Percentiles rank a stretch among this genome's conserved stretches.
Evolutionary conservation across 768 basidiomycete species (phyloP).

Genomic region (Pleurotus giganteus): DNA sequence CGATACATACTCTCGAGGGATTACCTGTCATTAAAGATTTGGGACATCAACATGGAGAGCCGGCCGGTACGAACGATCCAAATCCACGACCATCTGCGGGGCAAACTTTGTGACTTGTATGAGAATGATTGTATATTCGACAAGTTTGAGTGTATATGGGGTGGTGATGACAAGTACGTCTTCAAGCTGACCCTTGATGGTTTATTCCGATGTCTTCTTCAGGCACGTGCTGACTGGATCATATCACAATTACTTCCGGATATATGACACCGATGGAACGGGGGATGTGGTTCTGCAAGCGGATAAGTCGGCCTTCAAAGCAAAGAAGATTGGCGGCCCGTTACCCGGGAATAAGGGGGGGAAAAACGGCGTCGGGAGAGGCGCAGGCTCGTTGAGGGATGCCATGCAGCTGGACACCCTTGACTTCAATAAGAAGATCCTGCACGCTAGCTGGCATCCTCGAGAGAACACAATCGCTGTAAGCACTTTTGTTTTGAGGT

Average conservation of each 20-base stretch:
- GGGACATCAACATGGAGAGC: conserved; percentile 99
- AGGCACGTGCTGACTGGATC: conserved; percentile 99
- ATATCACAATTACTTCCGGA: conserved; percentile 99
- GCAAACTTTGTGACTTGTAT: conserved; percentile 97
- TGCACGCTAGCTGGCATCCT: conserved; percentile 97
- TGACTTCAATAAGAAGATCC: conserved; percentile 97
- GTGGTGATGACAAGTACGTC: conserved; percentile 91
- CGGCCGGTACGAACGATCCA: conserved; percentile 96
- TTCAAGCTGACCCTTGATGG: conserved; percentile 10
- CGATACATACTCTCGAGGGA: conserved; percentile 96
- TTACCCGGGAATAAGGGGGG: conserved; percentile 66
- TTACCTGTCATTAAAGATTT: conserved; percentile 97
- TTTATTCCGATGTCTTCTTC: conserved; percentile 16
- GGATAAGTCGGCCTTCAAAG: conserved; percentile 99
- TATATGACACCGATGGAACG: conserved; percentile 89
- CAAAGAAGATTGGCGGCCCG: conserved; percentile 95
- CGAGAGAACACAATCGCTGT: conserved; percentile 98
- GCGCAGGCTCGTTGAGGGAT: conserved; percentile 72
- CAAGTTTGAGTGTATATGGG: conserved; percentile 99
- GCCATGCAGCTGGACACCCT: conserved; percentile 83
- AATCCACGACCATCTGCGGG: conserved; percentile 96
- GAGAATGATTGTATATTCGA: conserved; percentile 99
- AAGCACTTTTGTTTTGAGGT: conserved; percentile 27
- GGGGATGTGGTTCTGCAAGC: conserved; percentile 95
- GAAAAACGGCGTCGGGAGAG: conserved; percentile 65